Conservation (phyloP, 1,284 basidiomycete species). For the Heliocybe sulcata region DNA sequence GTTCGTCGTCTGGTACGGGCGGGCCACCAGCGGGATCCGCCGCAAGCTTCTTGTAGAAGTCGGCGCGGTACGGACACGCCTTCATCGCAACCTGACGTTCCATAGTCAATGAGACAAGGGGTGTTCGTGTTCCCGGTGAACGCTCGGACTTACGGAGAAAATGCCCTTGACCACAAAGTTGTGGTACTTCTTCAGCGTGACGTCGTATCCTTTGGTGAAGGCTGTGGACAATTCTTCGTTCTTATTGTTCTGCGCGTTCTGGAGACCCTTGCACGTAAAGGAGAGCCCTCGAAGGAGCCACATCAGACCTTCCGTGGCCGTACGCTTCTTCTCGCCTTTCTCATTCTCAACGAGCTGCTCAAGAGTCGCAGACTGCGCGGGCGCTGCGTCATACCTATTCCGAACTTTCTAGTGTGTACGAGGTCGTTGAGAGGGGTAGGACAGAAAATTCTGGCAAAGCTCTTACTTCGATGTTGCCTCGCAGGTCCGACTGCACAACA, state of each 20-base stretch:
- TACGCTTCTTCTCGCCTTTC: conserved; percentile 79
- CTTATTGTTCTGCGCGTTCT: conserved; percentile 64
- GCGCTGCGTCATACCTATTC: conserved; percentile 65
- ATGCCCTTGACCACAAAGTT: conserved; percentile 82
- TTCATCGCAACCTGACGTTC: conserved; percentile 83
- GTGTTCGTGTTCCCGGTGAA: not conserved
- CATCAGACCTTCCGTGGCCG: conserved; percentile 86
- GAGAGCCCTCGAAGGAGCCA: conserved; percentile 89
- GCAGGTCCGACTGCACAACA: conserved; percentile 84
- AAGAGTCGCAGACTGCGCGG: conserved; percentile 67
- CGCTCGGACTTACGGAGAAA: conserved; percentile 62
- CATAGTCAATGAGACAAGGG: not conserved
- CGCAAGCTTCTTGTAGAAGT: conserved; percentile 88
- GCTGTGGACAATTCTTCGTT: conserved; percentile 66
- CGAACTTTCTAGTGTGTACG: conserved; percentile 72
- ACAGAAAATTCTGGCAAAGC: conserved; percentile 7
- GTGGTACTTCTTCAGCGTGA: conserved; percentile 81
- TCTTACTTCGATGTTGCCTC: conserved; percentile 86
- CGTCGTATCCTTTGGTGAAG: conserved; percentile 83
- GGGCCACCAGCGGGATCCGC: conserved; percentile 53
- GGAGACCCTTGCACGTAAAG: conserved; percentile 86
- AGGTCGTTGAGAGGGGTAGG: not conserved
- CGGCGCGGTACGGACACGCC: conserved; percentile 88
- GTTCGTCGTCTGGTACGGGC: conserved; percentile 49
- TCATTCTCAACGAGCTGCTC: conserved; percentile 85